Percentiles rank a stretch among this genome's conserved stretches.
Conservation (phyloP, 2,329 filamentous ascomycete species). For the Cladosporium austrohemisphaericum region DNA sequence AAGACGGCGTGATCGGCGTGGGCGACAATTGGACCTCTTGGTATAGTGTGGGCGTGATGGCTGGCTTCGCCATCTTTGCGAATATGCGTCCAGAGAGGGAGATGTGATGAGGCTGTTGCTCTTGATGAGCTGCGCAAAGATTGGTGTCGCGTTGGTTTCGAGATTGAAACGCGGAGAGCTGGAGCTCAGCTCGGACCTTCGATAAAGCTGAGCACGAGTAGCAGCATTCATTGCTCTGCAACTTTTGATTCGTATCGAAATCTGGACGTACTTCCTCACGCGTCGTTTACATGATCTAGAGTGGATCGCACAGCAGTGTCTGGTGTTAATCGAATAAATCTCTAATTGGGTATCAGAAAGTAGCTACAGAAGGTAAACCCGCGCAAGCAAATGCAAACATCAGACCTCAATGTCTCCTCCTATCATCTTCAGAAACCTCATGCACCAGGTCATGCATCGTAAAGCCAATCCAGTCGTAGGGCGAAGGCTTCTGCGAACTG, state of each 20-base stretch:
- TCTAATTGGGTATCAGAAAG: conserved; percentile 13
- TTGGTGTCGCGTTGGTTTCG: conserved; percentile 6
- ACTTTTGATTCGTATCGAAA: too few relatives aligned
- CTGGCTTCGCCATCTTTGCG: conserved; percentile 15
- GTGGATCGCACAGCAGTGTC: too few relatives aligned
- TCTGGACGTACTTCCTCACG: too few relatives aligned
- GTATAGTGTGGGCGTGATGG: conserved; percentile 24
- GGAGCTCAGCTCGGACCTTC: too few relatives aligned
- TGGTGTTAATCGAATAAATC: too few relatives aligned
- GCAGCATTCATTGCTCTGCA: too few relatives aligned
- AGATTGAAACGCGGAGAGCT: conserved; percentile 5
- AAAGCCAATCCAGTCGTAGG: background rate
- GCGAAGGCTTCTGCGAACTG: background rate
- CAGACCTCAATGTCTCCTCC: background rate
- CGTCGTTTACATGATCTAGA: too few relatives aligned
- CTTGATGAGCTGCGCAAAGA: conserved; percentile 12
- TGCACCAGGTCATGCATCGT: conserved; percentile 14
- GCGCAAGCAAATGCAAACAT: conserved; percentile 7
- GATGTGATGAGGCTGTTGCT: conserved; percentile 7
- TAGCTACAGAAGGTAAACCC: conserved; percentile 13
- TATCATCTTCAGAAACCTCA: background rate
- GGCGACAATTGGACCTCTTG: conserved; percentile 21
- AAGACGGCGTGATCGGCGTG: conserved; percentile 5
- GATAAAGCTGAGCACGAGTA: too few relatives aligned
- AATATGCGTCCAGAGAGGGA: background rate